A percentile compares a stretch with the other conserved stretches of the same genome.
phyloP scores from a whole-genome alignment of 2,329 filamentous ascomycete genomes.

The Diaporthe citriasiana region DNA sequence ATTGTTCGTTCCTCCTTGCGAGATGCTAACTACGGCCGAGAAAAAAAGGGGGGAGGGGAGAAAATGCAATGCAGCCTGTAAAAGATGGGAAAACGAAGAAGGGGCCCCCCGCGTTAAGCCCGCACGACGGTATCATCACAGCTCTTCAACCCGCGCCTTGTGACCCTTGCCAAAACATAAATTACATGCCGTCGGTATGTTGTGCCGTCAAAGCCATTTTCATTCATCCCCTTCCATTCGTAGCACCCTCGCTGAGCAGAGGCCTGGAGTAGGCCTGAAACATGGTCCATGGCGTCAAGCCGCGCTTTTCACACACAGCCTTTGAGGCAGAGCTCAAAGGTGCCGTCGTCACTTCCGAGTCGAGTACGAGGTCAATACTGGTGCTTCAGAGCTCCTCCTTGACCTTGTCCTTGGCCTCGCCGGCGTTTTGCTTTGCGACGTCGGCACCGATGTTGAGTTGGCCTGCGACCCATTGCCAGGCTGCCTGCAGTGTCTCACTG shows the following conservation, averaged over 20 bases:
- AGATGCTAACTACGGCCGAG: constrained; percentile 15
- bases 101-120: not conserved
- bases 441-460: constrained; percentile 65
- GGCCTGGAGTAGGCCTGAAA: not conserved
- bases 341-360: not conserved
- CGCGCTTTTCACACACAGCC: not conserved
- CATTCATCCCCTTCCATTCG: not conserved
- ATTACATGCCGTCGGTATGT: constrained; percentile 28
- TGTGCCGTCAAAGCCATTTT: not conserved
- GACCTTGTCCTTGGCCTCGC: constrained; percentile 54
- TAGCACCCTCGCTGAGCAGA: constrained; percentile 6
- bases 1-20: not conserved
- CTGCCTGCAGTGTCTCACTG: constrained; percentile 60
- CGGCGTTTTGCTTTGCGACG: constrained; percentile 63
- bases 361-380: not conserved
- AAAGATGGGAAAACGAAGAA: not conserved
- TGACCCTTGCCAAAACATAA: constrained; percentile 31
- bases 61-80: constrained; percentile 34
- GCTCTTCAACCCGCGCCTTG: constrained; percentile 30
- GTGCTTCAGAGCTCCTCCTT: constrained; percentile 65
- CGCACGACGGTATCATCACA: constrained; percentile 42
- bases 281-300: not conserved
- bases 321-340: not conserved
- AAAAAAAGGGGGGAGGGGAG: not conserved
- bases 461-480: constrained; percentile 65